Evolutionary conservation across 129 eudicot species (phyloP).

Genomic region (Dittrichia graveolens): DNA sequence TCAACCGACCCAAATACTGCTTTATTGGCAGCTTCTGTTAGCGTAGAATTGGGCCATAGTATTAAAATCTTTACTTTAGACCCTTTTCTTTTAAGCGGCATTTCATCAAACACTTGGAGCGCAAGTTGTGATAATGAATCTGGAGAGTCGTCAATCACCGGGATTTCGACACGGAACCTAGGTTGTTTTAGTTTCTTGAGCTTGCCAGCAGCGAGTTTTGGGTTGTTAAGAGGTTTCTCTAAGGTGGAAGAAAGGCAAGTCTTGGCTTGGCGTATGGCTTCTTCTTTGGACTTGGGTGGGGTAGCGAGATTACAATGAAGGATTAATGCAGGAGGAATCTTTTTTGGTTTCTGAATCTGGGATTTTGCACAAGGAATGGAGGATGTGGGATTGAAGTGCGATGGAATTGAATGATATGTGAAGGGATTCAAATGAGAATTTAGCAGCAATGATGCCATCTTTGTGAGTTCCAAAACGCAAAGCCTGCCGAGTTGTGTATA

Average conservation of each 20-base stretch:
- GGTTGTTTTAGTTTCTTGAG: slow-evolving; percentile 75
- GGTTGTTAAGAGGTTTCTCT: slow-evolving; percentile 74
- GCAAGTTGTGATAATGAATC: slow-evolving; percentile 57
- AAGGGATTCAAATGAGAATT: slow-evolving; percentile 30
- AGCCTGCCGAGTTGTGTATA: background rate
- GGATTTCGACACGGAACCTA: slow-evolving; percentile 67
- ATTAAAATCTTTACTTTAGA: slow-evolving; percentile 50
- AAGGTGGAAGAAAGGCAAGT: slow-evolving; percentile 64
- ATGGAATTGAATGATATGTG: slow-evolving; percentile 21
- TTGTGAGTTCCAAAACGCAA: background rate
- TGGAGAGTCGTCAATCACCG: slow-evolving; percentile 63
- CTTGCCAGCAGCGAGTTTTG: slow-evolving; percentile 63
- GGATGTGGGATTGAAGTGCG: slow-evolving; percentile 13
- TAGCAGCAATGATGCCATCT: slow-evolving; percentile 53
- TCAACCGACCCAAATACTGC: slow-evolving; percentile 39
- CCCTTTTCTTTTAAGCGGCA: slow-evolving; percentile 59
- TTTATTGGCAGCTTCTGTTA: slow-evolving; percentile 46
- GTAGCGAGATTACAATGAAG: slow-evolving; percentile 45
- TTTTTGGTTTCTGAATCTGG: slow-evolving; percentile 37
- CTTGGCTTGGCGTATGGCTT: slow-evolving; percentile 86
- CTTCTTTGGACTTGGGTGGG: slow-evolving; percentile 83
- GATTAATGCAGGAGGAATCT: slow-evolving; percentile 7
- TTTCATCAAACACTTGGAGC: slow-evolving; percentile 55
- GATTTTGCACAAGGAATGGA: slow-evolving; percentile 29
- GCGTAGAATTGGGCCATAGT: slow-evolving; percentile 51